Evolutionary conservation across 148 eudicot species (phyloP), one percentile per base, ranked within the genome.

Genomic region (Amaranthus palmeri): DNA sequence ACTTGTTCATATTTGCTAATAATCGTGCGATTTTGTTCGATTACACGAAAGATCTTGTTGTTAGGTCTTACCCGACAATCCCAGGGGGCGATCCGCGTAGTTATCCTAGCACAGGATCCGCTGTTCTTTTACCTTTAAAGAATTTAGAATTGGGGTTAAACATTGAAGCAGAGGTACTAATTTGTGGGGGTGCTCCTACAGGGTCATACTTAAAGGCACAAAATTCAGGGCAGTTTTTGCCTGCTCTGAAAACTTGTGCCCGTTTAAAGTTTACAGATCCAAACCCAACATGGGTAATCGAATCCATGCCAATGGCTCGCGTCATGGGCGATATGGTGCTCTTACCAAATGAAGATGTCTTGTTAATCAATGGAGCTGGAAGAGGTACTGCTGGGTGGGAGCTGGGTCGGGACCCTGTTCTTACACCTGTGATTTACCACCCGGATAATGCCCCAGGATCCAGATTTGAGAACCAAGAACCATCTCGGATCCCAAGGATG

Each of bases 371-470:
- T 18, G 96, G 98, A 5, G 93, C 82, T 7, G 69, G 78, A 0
- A 41, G 70, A 0, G 98, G 98, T n/a, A 78, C 86, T 2, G 96
- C 90, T 0, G 98, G 98, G 5, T 93, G 93, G 92, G 90, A 86
- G 5, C 36, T 53, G 6, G 88, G 89, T 0, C 73, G 88, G 15
- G 63, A 81, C 49, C 93, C 93, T 3, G 86, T 82, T 10, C 15
- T 86, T 0, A 65, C 52, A 4, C 98, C 96, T 0, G 83, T 90
- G 6, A 40, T 87, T 7, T 93, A 93, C 54, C 69, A 59, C 12
- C 84, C 90, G 3, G 70, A 78, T 15, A 74, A 72, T 0, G 45
- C 44, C 1, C 41, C 58, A 0, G 89, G 80, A 11, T 77, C 85
- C 0, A 77, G 96, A 6, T 92, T 92, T 5, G 87, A 84, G 70